Evolutionary conservation across 106 monocot species (phyloP).

Genomic region (Alisma plantagoaquatica): DNA sequence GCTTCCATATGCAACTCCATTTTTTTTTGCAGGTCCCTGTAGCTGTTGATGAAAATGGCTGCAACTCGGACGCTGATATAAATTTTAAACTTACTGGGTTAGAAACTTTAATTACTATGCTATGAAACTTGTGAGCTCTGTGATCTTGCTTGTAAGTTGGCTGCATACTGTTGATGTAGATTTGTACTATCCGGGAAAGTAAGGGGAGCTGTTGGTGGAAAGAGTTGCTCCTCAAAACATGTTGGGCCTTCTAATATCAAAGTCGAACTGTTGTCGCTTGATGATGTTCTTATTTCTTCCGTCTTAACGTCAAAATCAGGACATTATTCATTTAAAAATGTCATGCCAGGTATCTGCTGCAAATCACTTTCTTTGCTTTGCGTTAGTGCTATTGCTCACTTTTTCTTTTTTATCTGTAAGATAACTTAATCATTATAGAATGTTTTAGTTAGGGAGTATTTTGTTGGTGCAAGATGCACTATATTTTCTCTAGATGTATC

Average conservation of each 20-base stretch:
- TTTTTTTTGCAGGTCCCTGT: slow-evolving; percentile 62
- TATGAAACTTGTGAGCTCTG: too few relatives aligned
- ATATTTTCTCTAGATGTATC: too few relatives aligned
- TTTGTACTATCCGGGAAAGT: slow-evolving; percentile 82
- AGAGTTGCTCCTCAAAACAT: slow-evolving; percentile 64
- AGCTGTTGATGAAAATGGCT: slow-evolving; percentile 67
- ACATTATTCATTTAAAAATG: slow-evolving; percentile 63
- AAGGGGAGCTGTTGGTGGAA: slow-evolving; percentile 80
- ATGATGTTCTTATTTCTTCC: slow-evolving; percentile 57
- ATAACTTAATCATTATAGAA: too few relatives aligned
- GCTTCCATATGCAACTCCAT: neutral
- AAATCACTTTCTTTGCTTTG: too few relatives aligned
- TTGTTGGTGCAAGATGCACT: too few relatives aligned
- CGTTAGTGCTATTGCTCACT: too few relatives aligned
- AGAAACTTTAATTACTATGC: too few relatives aligned
- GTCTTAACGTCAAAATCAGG: slow-evolving; percentile 58
- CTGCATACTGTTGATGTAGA: too few relatives aligned
- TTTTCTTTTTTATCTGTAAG: too few relatives aligned
- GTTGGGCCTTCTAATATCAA: slow-evolving; percentile 77
- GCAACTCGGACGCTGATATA: slow-evolving; percentile 89
- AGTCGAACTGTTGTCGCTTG: slow-evolving; percentile 58
- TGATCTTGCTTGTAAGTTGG: too few relatives aligned
- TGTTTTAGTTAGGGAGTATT: too few relatives aligned
- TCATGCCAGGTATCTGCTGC: slow-evolving; percentile 65
- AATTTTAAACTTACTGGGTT: slow-evolving; percentile 94